Evolutionary conservation across 148 eudicot genomes (phyloP).

Genomic region (Heliosperma pusillum): DNA sequence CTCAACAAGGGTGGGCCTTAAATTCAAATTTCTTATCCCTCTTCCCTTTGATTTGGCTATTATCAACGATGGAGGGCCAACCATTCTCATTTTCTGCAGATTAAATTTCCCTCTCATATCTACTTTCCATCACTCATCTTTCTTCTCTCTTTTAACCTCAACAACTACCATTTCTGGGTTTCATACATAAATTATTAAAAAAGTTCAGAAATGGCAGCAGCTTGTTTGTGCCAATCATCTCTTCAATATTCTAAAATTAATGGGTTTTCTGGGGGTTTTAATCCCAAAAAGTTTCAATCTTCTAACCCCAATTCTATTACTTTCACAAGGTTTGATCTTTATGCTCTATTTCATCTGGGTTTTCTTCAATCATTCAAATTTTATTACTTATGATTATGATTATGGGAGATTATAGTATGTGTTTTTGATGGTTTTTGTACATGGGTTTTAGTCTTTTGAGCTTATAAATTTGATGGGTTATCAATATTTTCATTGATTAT

Average conservation of each 20-base stretch:
- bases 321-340: conserved; percentile 46
- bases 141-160: not conserved
- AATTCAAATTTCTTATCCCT: not conserved
- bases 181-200: not conserved
- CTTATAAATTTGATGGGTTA: conserved; percentile 17
- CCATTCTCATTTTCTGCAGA: conserved; percentile 16
- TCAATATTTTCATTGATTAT: not conserved
- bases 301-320: conserved; percentile 47
- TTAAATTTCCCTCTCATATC: conserved; percentile 15
- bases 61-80: conserved; percentile 15
- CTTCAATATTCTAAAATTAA: conserved; percentile 56
- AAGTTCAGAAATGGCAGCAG: conserved; percentile 36
- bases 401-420: not conserved
- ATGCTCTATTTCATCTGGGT: conserved; percentile 16
- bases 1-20: not conserved
- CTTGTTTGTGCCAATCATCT: conserved; percentile 69
- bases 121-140: not conserved
- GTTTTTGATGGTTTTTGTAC: not conserved
- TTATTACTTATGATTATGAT: conserved; percentile 37
- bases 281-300: conserved; percentile 35
- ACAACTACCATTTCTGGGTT: not conserved
- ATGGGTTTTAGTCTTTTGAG: conserved; percentile 11
- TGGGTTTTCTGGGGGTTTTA: conserved; percentile 43
- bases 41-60: conserved; percentile 5
- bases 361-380: conserved; percentile 36